Evolutionary conservation across 176 grass and related monocot genomes (phyloP).

Genomic region (Phoenix dactylifera): DNA sequence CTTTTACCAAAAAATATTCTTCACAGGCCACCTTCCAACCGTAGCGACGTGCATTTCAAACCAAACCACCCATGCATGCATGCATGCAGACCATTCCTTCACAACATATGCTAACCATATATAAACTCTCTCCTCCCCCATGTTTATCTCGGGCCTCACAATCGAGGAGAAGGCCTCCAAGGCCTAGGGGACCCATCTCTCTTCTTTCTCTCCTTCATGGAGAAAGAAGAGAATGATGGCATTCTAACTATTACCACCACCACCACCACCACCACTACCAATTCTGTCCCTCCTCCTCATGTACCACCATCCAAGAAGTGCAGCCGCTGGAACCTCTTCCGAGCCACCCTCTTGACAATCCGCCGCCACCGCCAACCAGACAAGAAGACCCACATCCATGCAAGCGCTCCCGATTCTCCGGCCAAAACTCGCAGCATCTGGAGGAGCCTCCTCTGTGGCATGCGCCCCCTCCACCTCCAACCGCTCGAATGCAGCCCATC

Average conservation of each 20-base stretch:
- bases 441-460: constrained; percentile 38
- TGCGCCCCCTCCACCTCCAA: constrained; percentile 49
- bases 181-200: too few relatives aligned
- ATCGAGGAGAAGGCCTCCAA: too few relatives aligned
- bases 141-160: too few relatives aligned
- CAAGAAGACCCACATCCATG: background rate
- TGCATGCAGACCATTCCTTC: too few relatives aligned
- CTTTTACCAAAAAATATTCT: too few relatives aligned
- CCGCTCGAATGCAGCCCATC: constrained; percentile 19
- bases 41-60: too few relatives aligned
- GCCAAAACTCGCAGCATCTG: constrained; percentile 9
- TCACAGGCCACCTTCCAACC: too few relatives aligned
- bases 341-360: constrained; percentile 12
- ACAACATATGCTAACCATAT: too few relatives aligned
- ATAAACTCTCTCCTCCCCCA: too few relatives aligned
- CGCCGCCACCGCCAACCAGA: background rate
- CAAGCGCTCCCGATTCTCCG: background rate
- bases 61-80: too few relatives aligned
- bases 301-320: constrained; percentile 12
- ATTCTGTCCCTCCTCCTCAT: background rate
- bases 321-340: constrained; percentile 20
- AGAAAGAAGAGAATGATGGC: background rate
- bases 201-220: too few relatives aligned
- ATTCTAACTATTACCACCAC: background rate
- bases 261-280: background rate